Evolutionary conservation across 805 yeast species (phyloP).

Genomic region (Yamadazyma takamatsuzukensis): DNA sequence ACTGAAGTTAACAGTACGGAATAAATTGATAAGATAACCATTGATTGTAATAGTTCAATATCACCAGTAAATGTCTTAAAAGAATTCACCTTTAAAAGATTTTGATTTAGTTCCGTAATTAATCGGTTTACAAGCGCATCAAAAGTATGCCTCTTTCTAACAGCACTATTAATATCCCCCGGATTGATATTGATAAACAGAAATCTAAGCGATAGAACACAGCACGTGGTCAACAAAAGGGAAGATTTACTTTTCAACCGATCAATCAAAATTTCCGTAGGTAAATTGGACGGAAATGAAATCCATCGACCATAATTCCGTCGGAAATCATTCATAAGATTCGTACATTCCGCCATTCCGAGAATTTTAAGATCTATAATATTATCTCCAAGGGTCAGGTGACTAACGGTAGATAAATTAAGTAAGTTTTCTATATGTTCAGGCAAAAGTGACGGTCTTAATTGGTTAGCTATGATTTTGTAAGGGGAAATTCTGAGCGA

Average conservation of each 20-base stretch:
- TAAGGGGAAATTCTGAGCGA: conserved; percentile 44
- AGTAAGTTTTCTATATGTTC: conserved; percentile 33
- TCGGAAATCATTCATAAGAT: conserved; percentile 54
- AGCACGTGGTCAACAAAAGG: conserved; percentile 61
- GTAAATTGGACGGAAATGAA: conserved; percentile 54
- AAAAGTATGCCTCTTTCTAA: conserved; percentile 31
- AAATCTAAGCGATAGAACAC: conserved; percentile 59
- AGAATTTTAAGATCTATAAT: conserved; percentile 50
- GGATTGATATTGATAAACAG: conserved; percentile 24
- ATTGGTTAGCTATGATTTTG: conserved; percentile 32
- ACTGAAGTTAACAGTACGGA: conserved; percentile 55
- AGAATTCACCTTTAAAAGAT: conserved; percentile 29
- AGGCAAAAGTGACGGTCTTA: conserved; percentile 24
- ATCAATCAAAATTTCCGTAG: conserved; percentile 47
- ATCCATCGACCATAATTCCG: conserved; percentile 77
- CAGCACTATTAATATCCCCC: conserved; percentile 20
- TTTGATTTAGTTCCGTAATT: conserved; percentile 44
- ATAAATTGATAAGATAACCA: conserved; percentile 63
- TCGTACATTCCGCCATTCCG: conserved; percentile 43
- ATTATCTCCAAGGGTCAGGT: conserved; percentile 27
- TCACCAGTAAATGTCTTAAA: conserved; percentile 25
- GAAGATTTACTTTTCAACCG: conserved; percentile 52
- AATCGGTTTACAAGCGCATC: conserved; percentile 43
- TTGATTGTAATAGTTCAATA: conserved; percentile 64
- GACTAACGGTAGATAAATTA: conserved; percentile 10